phyloP scores from a whole-genome alignment of 2,329 filamentous ascomycete species.

The Microdochium trichocladiopsis region DNA sequence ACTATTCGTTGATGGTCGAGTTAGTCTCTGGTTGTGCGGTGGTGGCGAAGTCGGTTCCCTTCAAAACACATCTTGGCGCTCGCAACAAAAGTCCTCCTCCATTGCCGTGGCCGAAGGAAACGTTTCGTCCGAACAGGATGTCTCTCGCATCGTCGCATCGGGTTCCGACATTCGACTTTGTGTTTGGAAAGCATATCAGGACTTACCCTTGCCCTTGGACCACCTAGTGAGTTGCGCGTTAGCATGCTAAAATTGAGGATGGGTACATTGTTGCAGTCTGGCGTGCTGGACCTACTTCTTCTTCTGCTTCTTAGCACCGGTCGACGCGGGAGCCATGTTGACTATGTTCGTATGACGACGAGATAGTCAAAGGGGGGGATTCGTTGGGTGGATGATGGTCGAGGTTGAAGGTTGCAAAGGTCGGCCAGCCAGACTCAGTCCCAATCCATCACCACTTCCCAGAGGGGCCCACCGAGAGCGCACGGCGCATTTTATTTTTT shows the following conservation, averaged over 20 bases:
- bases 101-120: neutral
- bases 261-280: neutral
- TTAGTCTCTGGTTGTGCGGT: neutral
- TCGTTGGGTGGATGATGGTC: neutral
- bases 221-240: constrained; percentile 24
- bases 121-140: neutral
- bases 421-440: neutral
- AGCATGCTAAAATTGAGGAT: neutral
- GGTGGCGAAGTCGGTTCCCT: neutral
- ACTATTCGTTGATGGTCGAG: constrained; percentile 36
- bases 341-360: constrained; percentile 8
- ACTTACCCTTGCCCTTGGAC: constrained; percentile 66
- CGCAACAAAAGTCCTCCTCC: neutral
- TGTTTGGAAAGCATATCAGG: constrained; percentile 3
- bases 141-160: neutral
- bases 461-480: neutral
- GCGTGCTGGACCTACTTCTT: constrained; percentile 48
- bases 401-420: neutral
- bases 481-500: neutral
- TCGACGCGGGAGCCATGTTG: constrained; percentile 42
- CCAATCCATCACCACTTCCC: neutral
- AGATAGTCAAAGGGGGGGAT: neutral
- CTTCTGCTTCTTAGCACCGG: constrained; percentile 74
- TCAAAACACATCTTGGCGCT: neutral
- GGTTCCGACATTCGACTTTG: neutral